These are phyloP conservation scores for Neonectria hederae DNA, from an alignment of 2,329 filamentous ascomycete genomes.

Conservation along the genomic window DNA sequence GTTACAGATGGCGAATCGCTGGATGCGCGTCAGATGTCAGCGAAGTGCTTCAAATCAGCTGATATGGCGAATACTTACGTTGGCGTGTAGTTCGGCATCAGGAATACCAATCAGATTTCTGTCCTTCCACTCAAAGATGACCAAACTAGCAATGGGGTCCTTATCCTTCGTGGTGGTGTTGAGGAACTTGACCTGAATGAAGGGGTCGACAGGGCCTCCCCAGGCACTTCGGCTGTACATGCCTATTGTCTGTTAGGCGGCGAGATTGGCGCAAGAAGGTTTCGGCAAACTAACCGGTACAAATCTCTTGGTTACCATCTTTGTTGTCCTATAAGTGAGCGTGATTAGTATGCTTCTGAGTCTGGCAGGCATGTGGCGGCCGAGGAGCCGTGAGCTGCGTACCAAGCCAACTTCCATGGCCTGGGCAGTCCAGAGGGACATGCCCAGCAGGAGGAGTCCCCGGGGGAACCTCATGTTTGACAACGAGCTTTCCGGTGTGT, in stretches of 20 bases:
- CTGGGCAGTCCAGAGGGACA: constrained; percentile 63
- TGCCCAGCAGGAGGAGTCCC: constrained; percentile 60
- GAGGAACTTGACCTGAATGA: constrained; percentile 85
- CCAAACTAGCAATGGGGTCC: constrained; percentile 81
- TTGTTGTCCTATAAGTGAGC: constrained; percentile 70
- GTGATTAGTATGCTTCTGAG: constrained; percentile 34
- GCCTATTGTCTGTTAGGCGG: constrained; percentile 56
- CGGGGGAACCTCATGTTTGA: constrained; percentile 64
- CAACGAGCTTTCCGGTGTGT: constrained; percentile 15
- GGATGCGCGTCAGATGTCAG: constrained; percentile 14
- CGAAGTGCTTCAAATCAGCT: not conserved
- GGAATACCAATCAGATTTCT: constrained; percentile 79
- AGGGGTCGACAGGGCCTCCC: constrained; percentile 89
- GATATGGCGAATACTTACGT: constrained; percentile 54
- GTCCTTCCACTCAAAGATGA: constrained; percentile 96
- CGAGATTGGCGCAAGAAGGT: not conserved
- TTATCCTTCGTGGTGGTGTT: constrained; percentile 63
- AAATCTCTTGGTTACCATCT: constrained; percentile 82
- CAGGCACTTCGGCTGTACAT: constrained; percentile 94
- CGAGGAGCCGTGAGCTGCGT: constrained; percentile 36
- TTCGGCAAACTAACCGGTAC: constrained; percentile 62
- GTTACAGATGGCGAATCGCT: constrained; percentile 74
- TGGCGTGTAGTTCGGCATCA: constrained; percentile 61
- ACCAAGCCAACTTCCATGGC: constrained; percentile 70
- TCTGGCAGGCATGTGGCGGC: not conserved